phyloP scores from a whole-genome alignment of 352 stramenopile species.

The Pythium rhizo-oryzae region DNA sequence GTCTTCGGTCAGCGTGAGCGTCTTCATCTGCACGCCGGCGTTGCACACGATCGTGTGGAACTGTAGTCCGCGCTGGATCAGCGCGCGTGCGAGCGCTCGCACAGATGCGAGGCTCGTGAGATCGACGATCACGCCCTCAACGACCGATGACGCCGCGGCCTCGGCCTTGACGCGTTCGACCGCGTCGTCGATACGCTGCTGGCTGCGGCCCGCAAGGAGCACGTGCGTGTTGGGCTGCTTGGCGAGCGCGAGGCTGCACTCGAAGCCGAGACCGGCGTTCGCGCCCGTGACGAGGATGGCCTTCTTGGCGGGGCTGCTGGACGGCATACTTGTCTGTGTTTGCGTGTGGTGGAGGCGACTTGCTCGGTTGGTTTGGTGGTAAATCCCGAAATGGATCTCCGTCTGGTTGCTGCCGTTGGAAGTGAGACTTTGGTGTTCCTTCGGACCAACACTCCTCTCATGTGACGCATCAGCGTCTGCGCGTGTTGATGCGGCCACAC shows the following conservation, averaged over 20 bases:
- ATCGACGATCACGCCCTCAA: constrained; percentile 38
- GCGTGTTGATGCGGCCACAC: too few species aligned
- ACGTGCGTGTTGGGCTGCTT: constrained; percentile 32
- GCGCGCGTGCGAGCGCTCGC: constrained; percentile 20
- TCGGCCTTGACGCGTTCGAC: constrained; percentile 17
- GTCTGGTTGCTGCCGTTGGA: too few species aligned
- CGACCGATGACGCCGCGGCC: constrained; percentile 10
- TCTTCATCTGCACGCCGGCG: constrained; percentile 35
- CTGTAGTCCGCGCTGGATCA: constrained; percentile 26
- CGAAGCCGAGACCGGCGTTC: constrained; percentile 37
- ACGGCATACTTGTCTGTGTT: too few species aligned
- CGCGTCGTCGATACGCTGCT: constrained; percentile 30
- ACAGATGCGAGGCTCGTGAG: constrained; percentile 37
- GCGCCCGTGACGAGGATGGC: constrained; percentile 40
- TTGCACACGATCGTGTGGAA: constrained; percentile 47
- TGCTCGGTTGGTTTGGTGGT: too few species aligned
- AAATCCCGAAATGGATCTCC: too few species aligned
- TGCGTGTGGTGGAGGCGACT: too few species aligned
- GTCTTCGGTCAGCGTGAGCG: constrained; percentile 31
- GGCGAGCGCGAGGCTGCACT: constrained; percentile 33
- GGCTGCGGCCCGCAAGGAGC: constrained; percentile 35
- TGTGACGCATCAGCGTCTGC: too few species aligned
- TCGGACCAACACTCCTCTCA: too few species aligned
- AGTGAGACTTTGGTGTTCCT: too few species aligned
- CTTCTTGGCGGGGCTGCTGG: constrained; percentile 19